Base-by-base conservation (phyloP, 495 filamentous ascomycete genomes). In the Acidomyces sp. region DNA sequence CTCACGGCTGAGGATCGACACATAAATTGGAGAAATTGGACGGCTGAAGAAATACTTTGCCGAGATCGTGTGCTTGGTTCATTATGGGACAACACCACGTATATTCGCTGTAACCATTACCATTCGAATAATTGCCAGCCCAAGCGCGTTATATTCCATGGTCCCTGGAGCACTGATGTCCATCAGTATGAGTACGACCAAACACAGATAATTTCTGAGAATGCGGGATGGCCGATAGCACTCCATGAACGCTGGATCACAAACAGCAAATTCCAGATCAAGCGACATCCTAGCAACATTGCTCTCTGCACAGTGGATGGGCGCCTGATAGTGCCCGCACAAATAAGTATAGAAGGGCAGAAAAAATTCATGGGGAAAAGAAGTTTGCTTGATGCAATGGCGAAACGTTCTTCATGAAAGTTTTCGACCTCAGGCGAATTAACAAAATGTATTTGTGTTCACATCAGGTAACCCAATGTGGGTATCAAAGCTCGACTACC, bases 11-110 rank as follows among this genome's bases (percentile, higher is more conserved):
- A 69, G 25, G 69, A 77, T 43, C 57, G 64, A 1, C 65, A 66
- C 40, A 60, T 78, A 22, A 58, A 74, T 43, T 77, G 73, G 70
- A 21, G 50, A 0, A 64, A 55, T 6, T 72, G 69, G 66, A 64
- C 56, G 2, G 58, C 56, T 29, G 48, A 60, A 3, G 60, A 70
- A 12, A 67, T 78, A 33, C 48, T 64, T 27, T 54, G 60, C 28
- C 63, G 68, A 11, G 61, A 67, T 43, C 62, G 66, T 12, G 64
- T 74, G 0, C 53, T 78, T 23, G 72, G 71, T 0, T 58, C 67
- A 28, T 45, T 77, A 5, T 78, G 74, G 74, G 72, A 61, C 51
- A 61, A 1, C 21, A 34, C 20, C 12, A 37, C 34, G 29, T 43
- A 41, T 32, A 25, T 11, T 21, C 17, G 12, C 9, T 45, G 37